Evolutionary conservation across 352 stramenopile genomes (phyloP).

Genomic region (Pythium plurisporium): DNA sequence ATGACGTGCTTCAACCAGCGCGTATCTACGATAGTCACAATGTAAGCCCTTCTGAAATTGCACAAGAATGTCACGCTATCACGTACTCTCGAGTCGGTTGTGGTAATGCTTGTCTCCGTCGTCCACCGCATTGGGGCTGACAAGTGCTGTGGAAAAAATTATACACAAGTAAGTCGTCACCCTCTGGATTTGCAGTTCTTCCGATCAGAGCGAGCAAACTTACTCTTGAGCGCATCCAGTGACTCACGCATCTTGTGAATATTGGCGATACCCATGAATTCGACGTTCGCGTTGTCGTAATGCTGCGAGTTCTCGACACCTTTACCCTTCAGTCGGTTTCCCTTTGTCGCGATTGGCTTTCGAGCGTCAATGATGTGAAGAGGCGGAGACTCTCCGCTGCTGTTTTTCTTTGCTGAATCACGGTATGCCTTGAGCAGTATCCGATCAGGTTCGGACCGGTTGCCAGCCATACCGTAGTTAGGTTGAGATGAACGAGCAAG

Average conservation of each 20-base stretch:
- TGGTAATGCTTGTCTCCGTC: slow-evolving; percentile 88
- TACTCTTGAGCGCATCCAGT: slow-evolving; percentile 82
- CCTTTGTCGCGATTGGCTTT: slow-evolving; percentile 76
- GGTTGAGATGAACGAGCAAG: slow-evolving; percentile 95
- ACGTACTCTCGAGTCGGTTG: slow-evolving; percentile 79
- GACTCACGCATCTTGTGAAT: slow-evolving; percentile 98
- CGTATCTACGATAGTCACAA: slow-evolving; percentile 28
- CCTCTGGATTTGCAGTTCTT: slow-evolving; percentile 74
- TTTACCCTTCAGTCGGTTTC: slow-evolving; percentile 82
- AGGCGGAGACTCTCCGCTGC: slow-evolving; percentile 54
- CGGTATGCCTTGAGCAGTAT: slow-evolving; percentile 83
- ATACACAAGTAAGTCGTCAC: slow-evolving; percentile 51
- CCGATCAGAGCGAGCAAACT: slow-evolving; percentile 63
- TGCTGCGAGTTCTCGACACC: slow-evolving; percentile 95
- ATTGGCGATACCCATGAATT: slow-evolving; percentile 98
- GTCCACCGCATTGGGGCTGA: slow-evolving; percentile 77
- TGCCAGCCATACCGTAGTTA: slow-evolving; percentile 95
- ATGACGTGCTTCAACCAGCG: not conserved
- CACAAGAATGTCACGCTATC: not conserved
- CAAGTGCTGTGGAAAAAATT: slow-evolving; percentile 41
- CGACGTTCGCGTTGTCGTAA: slow-evolving; percentile 94
- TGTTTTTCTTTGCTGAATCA: slow-evolving; percentile 80
- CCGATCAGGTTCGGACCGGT: slow-evolving; percentile 91
- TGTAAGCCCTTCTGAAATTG: too few species aligned
- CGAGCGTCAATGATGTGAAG: slow-evolving; percentile 85